Base-by-base conservation (phyloP, 192 early-diverging fungal species). In the Phlyctochytrium bullatum region DNA sequence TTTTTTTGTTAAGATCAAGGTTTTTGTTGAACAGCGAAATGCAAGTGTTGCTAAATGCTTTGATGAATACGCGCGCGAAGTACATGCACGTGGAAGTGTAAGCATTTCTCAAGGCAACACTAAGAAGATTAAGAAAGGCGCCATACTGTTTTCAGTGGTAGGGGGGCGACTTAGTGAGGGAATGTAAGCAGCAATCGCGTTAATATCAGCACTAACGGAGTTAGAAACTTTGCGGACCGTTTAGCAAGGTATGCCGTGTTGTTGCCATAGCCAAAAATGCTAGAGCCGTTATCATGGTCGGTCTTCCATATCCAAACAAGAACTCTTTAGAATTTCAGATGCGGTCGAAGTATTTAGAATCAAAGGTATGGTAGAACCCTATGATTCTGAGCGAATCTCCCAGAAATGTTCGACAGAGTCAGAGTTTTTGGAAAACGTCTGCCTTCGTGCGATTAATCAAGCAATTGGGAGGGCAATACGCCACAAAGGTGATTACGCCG, bases 381-480 rank as follows among this genome's bases (percentile, higher is more conserved):
- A 47, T 47, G 20, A 47, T 20, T 20, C n/a, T n/a, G n/a, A n/a
- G n/a, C 40, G 40, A 47, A 47, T 47, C 6, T 47, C n/a, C n/a
- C 40, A 47, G 28, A 27, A 47, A 47, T 47, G 20, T 20, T 47
- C 53, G 30, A 36, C 66, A 4, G 81, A 78, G 3, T 82, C 71
- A 58, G 93, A 92, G 32, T 90, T 92, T 63, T 94, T 93, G 63
- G 91, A 96, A 65, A 91, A 93, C 62, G 71, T 96, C 35, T 95
- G 93, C 74, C 96, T 97, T 93, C 85, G 88, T 25, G 91, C 92
- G 1, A 91, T 97, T 0, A 95, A 98, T 74, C 94, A 96, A 77
- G 88, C 87, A 1, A 92, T 93, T 59, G 94, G 95, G 2, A 83
- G 96, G 17, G 94, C 93, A 2, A 96, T 98, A 62, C 87, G 96